Evolutionary conservation across 495 filamentous ascomycete genomes (phyloP).

Genomic region (Aspergillus steynii): DNA sequence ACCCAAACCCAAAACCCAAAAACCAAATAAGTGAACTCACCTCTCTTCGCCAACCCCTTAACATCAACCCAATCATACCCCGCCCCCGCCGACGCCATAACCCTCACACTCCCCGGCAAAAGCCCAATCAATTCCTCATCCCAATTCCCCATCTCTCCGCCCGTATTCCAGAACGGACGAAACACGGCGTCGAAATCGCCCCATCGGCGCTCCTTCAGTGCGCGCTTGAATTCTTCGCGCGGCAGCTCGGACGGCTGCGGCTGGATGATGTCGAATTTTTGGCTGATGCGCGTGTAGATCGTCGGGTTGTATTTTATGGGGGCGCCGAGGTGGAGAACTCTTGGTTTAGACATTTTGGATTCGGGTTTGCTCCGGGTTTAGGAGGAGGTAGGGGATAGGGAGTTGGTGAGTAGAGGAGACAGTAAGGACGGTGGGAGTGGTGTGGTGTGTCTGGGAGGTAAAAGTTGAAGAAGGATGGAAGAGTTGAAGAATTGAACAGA

Average conservation of each 20-base stretch:
- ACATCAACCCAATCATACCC: conserved; percentile 80
- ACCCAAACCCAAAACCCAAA: background rate
- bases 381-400: background rate
- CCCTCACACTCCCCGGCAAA: conserved; percentile 62
- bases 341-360: conserved; percentile 31
- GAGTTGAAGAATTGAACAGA: no score
- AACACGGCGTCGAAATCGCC: conserved; percentile 74
- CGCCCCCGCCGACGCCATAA: conserved; percentile 72
- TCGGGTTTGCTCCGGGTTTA: no score
- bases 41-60: conserved; percentile 62
- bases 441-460: no score
- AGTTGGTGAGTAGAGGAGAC: background rate
- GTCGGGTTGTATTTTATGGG: conserved; percentile 65
- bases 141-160: conserved; percentile 78
- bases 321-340: conserved; percentile 69
- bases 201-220: conserved; percentile 63
- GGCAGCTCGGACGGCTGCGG: conserved; percentile 50
- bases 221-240: conserved; percentile 60
- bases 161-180: conserved; percentile 77
- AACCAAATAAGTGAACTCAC: conserved; percentile 39
- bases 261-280: conserved; percentile 59
- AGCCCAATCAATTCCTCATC: conserved; percentile 67
- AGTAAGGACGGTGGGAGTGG: background rate
- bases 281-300: conserved; percentile 54
- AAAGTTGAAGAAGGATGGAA: no score